Percentiles rank a stretch among this genome's conserved stretches.
These are phyloP conservation scores for Neospermospora avenae DNA, from an alignment of 2,329 filamentous ascomycete genomes.

Conservation along the genomic window DNA sequence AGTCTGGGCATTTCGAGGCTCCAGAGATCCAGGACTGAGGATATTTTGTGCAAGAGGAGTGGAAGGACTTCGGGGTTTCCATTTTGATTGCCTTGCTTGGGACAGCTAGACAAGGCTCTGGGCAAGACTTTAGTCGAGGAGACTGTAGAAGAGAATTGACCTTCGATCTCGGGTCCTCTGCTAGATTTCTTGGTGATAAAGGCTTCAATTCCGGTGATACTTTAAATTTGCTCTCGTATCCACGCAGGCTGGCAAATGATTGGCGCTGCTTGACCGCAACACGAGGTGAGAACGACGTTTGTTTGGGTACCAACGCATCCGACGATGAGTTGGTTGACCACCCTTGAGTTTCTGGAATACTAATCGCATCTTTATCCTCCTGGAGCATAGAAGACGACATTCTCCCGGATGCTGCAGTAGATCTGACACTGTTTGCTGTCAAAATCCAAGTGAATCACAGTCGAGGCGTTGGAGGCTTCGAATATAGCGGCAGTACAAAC, in stretches of 20 bases:
- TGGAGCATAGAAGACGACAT: neutral
- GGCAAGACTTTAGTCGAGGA: conserved; percentile 1
- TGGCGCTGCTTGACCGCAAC: neutral
- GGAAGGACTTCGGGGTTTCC: neutral
- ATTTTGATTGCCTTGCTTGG: neutral
- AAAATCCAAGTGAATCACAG: neutral
- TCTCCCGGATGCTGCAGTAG: neutral
- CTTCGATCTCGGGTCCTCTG: neutral
- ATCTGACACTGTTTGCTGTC: neutral
- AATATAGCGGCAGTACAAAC: neutral
- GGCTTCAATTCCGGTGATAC: neutral
- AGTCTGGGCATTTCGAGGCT: neutral
- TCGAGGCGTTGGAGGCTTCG: neutral
- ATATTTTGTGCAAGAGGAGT: neutral
- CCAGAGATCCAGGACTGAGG: neutral
- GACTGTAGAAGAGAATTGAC: neutral
- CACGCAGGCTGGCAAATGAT: neutral
- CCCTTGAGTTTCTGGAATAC: neutral
- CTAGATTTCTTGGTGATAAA: neutral
- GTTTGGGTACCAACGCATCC: neutral
- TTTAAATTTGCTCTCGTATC: neutral
- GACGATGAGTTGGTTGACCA: neutral
- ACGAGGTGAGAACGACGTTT: neutral
- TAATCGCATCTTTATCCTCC: neutral
- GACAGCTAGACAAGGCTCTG: neutral